These are phyloP conservation scores for Shiraia sp. DNA, from an alignment of 2,329 filamentous ascomycete species.

Conservation along the genomic window DNA sequence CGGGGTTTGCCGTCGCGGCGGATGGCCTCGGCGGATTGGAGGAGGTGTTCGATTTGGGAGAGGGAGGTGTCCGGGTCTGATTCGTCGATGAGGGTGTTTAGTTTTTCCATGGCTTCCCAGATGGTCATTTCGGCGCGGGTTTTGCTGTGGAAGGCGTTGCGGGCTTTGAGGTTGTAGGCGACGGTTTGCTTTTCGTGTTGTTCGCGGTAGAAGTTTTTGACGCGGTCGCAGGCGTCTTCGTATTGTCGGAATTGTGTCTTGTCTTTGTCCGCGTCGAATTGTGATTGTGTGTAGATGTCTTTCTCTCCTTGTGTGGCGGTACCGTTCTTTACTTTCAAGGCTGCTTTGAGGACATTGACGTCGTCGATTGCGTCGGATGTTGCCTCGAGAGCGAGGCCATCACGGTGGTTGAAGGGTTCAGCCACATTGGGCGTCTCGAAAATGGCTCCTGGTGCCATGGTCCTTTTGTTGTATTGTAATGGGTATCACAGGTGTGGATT, in stretches of 20 bases:
- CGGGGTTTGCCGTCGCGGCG: conserved; percentile 80
- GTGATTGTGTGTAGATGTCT: conserved; percentile 60
- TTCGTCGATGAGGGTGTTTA: conserved; percentile 88
- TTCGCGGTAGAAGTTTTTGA: conserved; percentile 83
- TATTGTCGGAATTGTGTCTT: conserved; percentile 83
- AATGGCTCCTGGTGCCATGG: conserved; percentile 52
- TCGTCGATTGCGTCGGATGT: conserved; percentile 63
- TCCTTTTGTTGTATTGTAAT: conserved; percentile 14
- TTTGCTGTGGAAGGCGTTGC: conserved; percentile 69
- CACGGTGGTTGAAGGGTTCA: conserved; percentile 53
- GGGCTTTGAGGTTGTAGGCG: conserved; percentile 81
- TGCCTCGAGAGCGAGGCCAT: conserved; percentile 62
- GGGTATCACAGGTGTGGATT: conserved; percentile 22
- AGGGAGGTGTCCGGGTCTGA: conserved; percentile 87
- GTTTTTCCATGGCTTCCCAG: conserved; percentile 91
- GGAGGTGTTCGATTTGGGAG: conserved; percentile 85
- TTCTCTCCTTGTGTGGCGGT: conserved; percentile 50
- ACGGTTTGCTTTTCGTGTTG: conserved; percentile 74
- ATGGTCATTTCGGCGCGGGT: conserved; percentile 77
- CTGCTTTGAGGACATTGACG: conserved; percentile 63
- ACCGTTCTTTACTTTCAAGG: conserved; percentile 55
- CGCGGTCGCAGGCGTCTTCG: conserved; percentile 78
- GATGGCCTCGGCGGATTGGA: conserved; percentile 88
- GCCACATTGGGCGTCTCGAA: conserved; percentile 48
- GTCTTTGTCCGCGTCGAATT: conserved; percentile 76